Evolutionary conservation across 2,329 filamentous ascomycete species (phyloP), one percentile per base, ranked within the genome.

Genomic region (Colletotrichum paranaense): DNA sequence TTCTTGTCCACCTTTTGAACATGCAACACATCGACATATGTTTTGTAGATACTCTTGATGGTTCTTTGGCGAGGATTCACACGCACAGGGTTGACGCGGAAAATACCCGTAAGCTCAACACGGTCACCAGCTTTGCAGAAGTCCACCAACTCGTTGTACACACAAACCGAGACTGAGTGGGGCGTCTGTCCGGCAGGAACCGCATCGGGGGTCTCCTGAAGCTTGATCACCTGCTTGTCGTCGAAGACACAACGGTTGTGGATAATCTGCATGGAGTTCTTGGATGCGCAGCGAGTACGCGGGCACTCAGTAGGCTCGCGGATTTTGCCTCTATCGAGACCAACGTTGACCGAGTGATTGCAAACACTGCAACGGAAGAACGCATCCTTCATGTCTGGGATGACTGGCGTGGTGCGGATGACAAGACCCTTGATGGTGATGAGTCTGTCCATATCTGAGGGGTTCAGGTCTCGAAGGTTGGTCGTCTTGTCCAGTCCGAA

Each of bases 371-470:
- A 99, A 75, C 94, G 93, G 90, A 99, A 99, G 85, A 98, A 98
- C 0, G 97, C 97, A 81, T 98, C 94, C 84, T 97, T 98, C 97
- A 99, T 99, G 79, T 99, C 97, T 0, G 97, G 97, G 76, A 99
- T 98, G 76, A 99, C 94, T 0, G 97, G 95, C 0, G 97, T 98
- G 3, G 97, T 94, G 75, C 97, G 92, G 79, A 99, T 99, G 74
- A 99, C 97, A 19, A 99, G 88, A 58, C 97, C 97, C 84, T 98
- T 99, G 83, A 99, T 92, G 76, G 93, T 94, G 76, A 99, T 93
- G 76, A 99, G 90, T 80, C 97, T 97, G 84, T 99, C 97, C 86
- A 78, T 85, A 91, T 90, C 93, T 68, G 93, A 93, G 5, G 97
- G 97, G 80, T 99, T 97, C 46, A 99, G 88, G 74, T 98, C 97